phyloP scores from a whole-genome alignment of 208 protist species.

The Leishmania aethiopica region DNA sequence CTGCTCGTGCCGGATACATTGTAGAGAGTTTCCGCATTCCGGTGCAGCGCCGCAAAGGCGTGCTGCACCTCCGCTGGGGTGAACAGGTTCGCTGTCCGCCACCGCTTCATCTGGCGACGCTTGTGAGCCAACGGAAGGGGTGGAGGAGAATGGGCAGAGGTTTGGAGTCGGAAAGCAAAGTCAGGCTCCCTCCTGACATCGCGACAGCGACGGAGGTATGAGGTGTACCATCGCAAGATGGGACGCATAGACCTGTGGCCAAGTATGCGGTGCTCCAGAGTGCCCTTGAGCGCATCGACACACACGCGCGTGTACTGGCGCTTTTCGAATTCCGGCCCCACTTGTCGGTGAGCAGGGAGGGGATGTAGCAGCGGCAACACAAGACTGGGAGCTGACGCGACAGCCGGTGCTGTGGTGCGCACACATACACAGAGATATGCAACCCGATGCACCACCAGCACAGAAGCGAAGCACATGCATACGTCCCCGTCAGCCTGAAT shows the following conservation, averaged over 20 bases:
- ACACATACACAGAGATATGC: neutral
- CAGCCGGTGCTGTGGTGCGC: neutral
- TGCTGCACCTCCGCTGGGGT: constrained; percentile 30
- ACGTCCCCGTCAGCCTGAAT: neutral
- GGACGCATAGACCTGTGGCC: neutral
- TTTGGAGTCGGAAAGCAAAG: neutral
- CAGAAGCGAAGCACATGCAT: neutral
- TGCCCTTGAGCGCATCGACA: neutral
- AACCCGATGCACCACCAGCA: neutral
- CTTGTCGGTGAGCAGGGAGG: neutral
- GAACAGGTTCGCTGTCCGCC: constrained; percentile 31
- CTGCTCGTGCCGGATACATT: neutral
- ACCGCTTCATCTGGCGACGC: constrained; percentile 22
- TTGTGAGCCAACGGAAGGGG: neutral
- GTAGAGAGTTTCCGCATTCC: constrained; percentile 8
- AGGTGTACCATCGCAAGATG: neutral
- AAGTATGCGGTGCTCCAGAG: neutral
- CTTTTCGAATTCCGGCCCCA: neutral
- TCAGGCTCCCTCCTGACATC: neutral
- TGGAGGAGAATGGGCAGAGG: neutral
- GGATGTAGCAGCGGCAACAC: neutral
- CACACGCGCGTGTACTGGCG: neutral
- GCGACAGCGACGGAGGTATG: neutral
- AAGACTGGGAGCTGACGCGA: neutral
- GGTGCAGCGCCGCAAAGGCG: constrained; percentile 45